phyloP scores from a whole-genome alignment of 176 grass and related monocot genomes.

The Phyllostachys edulis region DNA sequence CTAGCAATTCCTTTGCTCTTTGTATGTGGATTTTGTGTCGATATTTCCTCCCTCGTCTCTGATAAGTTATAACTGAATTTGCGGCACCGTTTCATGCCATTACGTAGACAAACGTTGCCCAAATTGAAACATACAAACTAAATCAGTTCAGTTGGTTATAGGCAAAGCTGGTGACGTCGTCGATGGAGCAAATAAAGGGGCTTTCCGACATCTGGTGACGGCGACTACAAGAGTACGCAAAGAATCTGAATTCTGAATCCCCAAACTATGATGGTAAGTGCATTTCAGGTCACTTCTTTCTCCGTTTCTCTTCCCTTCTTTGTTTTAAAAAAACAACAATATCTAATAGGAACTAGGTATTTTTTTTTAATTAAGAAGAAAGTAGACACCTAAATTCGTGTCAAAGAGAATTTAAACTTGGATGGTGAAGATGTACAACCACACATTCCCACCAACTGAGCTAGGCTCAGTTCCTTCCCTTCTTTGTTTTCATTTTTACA shows the following conservation, averaged over 20 bases:
- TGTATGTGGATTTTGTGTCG: too few species aligned
- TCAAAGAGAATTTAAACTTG: too few species aligned
- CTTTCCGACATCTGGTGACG: not conserved
- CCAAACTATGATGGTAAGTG: not conserved
- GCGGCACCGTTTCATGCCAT: conserved; percentile 17
- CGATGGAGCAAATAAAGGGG: not conserved
- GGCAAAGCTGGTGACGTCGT: not conserved
- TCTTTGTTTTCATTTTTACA: too few species aligned
- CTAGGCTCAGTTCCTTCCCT: too few species aligned
- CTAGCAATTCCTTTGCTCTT: too few species aligned
- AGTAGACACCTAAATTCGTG: too few species aligned
- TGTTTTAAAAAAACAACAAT: too few species aligned
- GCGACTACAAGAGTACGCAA: not conserved
- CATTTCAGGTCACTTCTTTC: not conserved
- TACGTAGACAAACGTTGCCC: not conserved
- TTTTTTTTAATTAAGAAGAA: too few species aligned
- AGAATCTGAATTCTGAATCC: not conserved
- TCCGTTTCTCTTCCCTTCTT: too few species aligned
- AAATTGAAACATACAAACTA: not conserved
- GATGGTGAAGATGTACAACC: too few species aligned
- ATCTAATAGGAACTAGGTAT: too few species aligned
- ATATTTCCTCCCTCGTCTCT: not conserved
- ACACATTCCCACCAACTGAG: too few species aligned
- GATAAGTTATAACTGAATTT: conserved; percentile 13
- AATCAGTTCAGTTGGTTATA: not conserved